Evolutionary conservation across 148 eudicot species (phyloP).

Genomic region (Vaccinium darrowii): DNA sequence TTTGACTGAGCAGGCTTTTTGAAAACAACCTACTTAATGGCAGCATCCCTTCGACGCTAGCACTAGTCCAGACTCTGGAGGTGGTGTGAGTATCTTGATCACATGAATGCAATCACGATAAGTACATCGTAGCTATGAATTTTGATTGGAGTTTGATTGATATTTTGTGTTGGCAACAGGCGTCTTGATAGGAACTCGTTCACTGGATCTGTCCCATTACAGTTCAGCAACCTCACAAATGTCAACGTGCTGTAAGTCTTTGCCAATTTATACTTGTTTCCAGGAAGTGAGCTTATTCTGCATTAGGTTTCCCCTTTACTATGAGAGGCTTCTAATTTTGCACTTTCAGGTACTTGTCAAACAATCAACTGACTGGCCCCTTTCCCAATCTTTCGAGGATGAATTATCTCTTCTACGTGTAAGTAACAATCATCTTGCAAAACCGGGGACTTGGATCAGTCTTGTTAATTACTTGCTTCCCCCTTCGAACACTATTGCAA

Average conservation of each 20-base stretch:
- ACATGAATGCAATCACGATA: not conserved
- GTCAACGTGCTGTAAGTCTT: constrained; percentile 56
- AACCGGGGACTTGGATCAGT: not conserved
- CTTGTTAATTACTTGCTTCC: not conserved
- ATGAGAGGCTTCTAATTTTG: constrained; percentile 9
- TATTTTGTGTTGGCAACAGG: constrained; percentile 31
- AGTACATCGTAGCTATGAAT: not conserved
- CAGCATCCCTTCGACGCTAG: constrained; percentile 55
- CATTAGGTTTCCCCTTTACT: constrained; percentile 8
- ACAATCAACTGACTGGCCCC: constrained; percentile 57
- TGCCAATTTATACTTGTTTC: not conserved
- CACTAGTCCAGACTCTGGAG: constrained; percentile 54
- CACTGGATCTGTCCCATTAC: constrained; percentile 53
- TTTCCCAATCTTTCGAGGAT: constrained; percentile 49
- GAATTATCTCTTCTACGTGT: constrained; percentile 19
- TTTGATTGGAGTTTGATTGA: not conserved
- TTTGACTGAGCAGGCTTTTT: constrained; percentile 51
- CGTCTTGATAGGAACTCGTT: constrained; percentile 68
- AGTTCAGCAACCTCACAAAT: constrained; percentile 51
- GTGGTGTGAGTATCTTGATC: constrained; percentile 63
- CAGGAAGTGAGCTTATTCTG: not conserved
- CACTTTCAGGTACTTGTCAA: constrained; percentile 53
- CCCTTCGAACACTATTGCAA: not conserved
- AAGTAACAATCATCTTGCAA: constrained; percentile 11
- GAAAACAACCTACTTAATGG: constrained; percentile 65